Conservation (phyloP, 2,329 filamentous ascomycete genomes). For the Talaromyces islandicus region DNA sequence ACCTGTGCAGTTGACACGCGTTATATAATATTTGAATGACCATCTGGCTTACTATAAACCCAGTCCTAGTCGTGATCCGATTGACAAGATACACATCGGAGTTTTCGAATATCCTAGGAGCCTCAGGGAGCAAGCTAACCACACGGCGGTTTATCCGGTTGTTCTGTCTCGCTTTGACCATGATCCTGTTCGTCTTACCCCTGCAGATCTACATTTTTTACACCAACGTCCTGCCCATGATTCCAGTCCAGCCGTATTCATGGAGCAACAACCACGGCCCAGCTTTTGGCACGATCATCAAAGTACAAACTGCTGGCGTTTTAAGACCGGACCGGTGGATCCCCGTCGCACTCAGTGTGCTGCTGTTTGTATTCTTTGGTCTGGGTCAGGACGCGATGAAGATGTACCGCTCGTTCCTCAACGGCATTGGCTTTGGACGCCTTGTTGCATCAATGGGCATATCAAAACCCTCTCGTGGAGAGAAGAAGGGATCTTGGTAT, state of each 20-base stretch:
- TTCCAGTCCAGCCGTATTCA: slow-evolving; percentile 40
- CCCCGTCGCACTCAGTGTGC: slow-evolving; percentile 46
- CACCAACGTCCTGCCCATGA: slow-evolving; percentile 30
- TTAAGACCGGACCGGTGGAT: slow-evolving; percentile 54
- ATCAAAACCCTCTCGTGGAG: not conserved
- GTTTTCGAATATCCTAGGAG: slow-evolving; percentile 51
- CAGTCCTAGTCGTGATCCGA: slow-evolving; percentile 56
- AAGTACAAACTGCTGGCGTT: slow-evolving; percentile 39
- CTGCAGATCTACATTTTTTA: slow-evolving; percentile 47
- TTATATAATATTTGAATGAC: not conserved
- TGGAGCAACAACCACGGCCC: slow-evolving; percentile 50
- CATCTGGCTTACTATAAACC: not conserved
- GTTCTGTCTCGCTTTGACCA: slow-evolving; percentile 43
- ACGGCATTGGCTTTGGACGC: slow-evolving; percentile 35
- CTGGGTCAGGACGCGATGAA: slow-evolving; percentile 55
- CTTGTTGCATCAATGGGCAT: slow-evolving; percentile 22
- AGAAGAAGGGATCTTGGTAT: slow-evolving; percentile 3
- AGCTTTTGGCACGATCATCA: slow-evolving; percentile 45
- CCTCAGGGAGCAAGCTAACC: slow-evolving; percentile 46
- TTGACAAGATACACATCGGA: slow-evolving; percentile 55
- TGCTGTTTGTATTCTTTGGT: slow-evolving; percentile 60
- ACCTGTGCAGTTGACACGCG: no score
- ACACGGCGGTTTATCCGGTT: slow-evolving; percentile 57
- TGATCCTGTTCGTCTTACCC: slow-evolving; percentile 52
- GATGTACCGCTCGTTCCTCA: slow-evolving; percentile 46